These are phyloP conservation scores for Talaromyces piceae DNA, from an alignment of 2,329 filamentous ascomycete genomes.

Conservation along the genomic window DNA sequence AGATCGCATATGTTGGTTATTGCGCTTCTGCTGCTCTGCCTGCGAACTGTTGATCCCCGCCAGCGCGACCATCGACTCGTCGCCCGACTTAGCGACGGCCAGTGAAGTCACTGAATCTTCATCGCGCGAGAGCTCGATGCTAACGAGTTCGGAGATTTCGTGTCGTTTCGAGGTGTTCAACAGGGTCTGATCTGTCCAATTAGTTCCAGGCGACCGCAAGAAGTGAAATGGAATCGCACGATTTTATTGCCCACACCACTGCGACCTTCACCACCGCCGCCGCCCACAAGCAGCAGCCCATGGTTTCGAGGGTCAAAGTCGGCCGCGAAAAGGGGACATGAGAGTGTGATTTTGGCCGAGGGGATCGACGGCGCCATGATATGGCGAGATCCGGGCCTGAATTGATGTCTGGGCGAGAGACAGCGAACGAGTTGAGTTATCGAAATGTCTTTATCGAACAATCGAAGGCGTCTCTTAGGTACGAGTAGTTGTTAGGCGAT, in stretches of 20 bases:
- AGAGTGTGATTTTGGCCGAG: slow-evolving; percentile 58
- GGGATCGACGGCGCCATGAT: slow-evolving; percentile 33
- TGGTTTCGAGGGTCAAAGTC: slow-evolving; percentile 80
- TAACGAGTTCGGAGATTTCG: slow-evolving; percentile 57
- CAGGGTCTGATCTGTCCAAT: slow-evolving; percentile 51
- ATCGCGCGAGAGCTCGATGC: slow-evolving; percentile 70
- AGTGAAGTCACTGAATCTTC: slow-evolving; percentile 87
- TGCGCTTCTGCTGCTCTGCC: slow-evolving; percentile 62
- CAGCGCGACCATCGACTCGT: slow-evolving; percentile 48
- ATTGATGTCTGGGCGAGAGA: too few relatives aligned
- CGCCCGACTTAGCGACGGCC: slow-evolving; percentile 57
- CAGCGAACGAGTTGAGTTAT: too few relatives aligned
- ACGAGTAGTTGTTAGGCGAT: background rate
- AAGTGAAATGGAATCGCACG: slow-evolving; percentile 45
- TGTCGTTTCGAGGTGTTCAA: slow-evolving; percentile 62
- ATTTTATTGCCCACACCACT: slow-evolving; percentile 85
- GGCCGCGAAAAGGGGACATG: slow-evolving; percentile 78
- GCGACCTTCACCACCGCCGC: slow-evolving; percentile 75
- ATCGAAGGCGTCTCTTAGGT: too few relatives aligned
- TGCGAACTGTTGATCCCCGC: slow-evolving; percentile 80
- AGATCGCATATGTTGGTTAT: slow-evolving; percentile 76
- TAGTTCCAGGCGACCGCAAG: background rate
- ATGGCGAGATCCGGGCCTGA: too few relatives aligned
- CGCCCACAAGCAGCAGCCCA: slow-evolving; percentile 69
- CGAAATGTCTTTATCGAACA: too few relatives aligned